Evolutionary conservation across 164 flowering plant species (phyloP).

Genomic region (Magnolia officinalis): DNA sequence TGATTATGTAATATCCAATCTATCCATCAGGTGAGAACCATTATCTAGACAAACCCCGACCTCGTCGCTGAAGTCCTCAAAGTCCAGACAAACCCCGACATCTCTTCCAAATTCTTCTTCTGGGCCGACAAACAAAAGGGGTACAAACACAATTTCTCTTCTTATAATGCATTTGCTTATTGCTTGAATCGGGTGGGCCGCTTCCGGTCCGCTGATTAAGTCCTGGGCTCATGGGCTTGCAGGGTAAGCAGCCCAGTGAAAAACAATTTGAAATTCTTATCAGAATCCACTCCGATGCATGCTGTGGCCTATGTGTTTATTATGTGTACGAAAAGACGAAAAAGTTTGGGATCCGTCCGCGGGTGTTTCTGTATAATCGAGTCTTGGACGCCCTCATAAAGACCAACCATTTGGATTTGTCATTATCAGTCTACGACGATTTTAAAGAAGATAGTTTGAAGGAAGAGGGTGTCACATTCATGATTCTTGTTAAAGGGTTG

Average conservation of each 20-base stretch:
- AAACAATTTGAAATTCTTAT: constrained; percentile 91
- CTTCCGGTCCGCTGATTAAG: constrained; percentile 80
- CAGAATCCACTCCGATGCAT: constrained; percentile 78
- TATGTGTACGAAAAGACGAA: constrained; percentile 85
- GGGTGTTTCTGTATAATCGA: constrained; percentile 76
- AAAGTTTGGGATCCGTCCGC: constrained; percentile 68
- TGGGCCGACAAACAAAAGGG: constrained; percentile 99
- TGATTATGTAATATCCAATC: too few species aligned
- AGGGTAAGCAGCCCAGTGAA: constrained; percentile 79
- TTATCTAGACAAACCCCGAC: constrained; percentile 27
- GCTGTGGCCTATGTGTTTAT: constrained; percentile 75
- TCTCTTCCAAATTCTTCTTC: constrained; percentile 75
- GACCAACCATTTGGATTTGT: constrained; percentile 69
- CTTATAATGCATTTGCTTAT: constrained; percentile 84
- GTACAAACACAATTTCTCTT: constrained; percentile 59
- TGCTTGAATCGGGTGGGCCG: constrained; percentile 64
- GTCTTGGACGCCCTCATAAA: constrained; percentile 77
- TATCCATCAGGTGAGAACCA: too few species aligned
- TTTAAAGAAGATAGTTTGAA: constrained; percentile 64
- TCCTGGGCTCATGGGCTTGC: constrained; percentile 87
- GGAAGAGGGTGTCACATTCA: constrained; percentile 81
- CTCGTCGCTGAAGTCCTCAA: constrained; percentile 84
- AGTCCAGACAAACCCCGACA: constrained; percentile 45
- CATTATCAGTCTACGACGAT: constrained; percentile 75
- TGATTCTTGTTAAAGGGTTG: constrained; percentile 80